A percentile compares a stretch with the other conserved stretches of the same genome.
Evolutionary conservation across 2,329 filamentous ascomycete species (phyloP).

Genomic region (Ceratocystis variospora): DNA sequence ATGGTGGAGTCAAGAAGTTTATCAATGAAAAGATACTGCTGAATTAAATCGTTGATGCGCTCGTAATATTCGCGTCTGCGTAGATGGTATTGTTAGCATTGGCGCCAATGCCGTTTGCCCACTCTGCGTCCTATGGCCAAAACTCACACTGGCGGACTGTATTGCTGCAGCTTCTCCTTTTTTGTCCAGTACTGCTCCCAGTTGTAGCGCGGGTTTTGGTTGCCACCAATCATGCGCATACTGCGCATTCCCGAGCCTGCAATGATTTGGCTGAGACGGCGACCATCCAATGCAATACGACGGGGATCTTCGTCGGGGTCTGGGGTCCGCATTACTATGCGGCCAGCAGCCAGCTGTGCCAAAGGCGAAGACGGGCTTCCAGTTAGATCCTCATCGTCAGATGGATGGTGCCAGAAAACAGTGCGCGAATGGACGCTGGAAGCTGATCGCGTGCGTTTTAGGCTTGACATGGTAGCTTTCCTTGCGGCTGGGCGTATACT

Average conservation of each 20-base stretch:
- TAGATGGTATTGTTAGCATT: background rate
- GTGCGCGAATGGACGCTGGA: constrained; percentile 23
- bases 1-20: constrained; percentile 77
- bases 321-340: constrained; percentile 18
- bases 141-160: constrained; percentile 55
- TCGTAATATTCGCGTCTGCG: constrained; percentile 71
- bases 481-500: background rate
- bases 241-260: constrained; percentile 62
- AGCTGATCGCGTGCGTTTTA: constrained; percentile 29
- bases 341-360: constrained; percentile 11
- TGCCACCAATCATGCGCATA: constrained; percentile 78
- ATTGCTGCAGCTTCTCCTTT: constrained; percentile 54
- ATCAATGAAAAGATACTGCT: constrained; percentile 90
- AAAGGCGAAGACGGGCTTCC: constrained; percentile 11
- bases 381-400: constrained; percentile 20
- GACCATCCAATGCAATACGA: constrained; percentile 39
- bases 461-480: constrained; percentile 24
- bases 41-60: constrained; percentile 73
- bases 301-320: constrained; percentile 33
- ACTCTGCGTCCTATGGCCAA: background rate
- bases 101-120: background rate
- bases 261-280: constrained; percentile 44
- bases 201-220: constrained; percentile 69
- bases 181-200: constrained; percentile 77
- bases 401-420: constrained; percentile 14